phyloP scores from a whole-genome alignment of 2,329 filamentous ascomycete species.

The Dothistroma septosporum region DNA sequence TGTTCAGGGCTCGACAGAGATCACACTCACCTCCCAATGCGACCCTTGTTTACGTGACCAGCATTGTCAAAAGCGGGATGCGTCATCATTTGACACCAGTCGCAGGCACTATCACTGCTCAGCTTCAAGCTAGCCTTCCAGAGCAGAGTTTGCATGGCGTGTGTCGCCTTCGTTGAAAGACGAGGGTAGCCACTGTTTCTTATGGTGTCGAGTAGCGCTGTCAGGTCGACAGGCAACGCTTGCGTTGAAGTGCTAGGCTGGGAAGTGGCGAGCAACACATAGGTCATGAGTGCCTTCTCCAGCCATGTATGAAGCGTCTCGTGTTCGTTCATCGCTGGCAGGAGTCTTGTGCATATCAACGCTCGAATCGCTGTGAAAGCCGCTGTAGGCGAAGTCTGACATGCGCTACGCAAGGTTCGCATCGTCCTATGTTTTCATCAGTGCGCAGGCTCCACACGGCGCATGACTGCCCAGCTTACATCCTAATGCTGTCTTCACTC shows the following conservation, averaged over 20 bases:
- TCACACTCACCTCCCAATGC: slow-evolving; percentile 56
- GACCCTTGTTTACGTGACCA: slow-evolving; percentile 62
- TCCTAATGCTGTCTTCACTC: slow-evolving; percentile 61
- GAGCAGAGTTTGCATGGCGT: slow-evolving; percentile 66
- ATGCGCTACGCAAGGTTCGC: slow-evolving; percentile 63
- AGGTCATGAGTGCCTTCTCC: slow-evolving; percentile 64
- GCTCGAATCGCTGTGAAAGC: slow-evolving; percentile 52
- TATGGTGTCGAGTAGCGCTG: slow-evolving; percentile 13
- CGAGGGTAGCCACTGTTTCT: slow-evolving; percentile 3
- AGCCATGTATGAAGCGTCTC: slow-evolving; percentile 54
- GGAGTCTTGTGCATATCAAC: slow-evolving; percentile 57
- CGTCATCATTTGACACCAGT: slow-evolving; percentile 68
- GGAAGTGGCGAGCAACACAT: slow-evolving; percentile 61
- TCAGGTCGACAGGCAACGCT: slow-evolving; percentile 1
- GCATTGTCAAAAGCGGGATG: slow-evolving; percentile 63
- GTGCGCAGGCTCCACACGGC: neutral
- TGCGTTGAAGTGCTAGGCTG: slow-evolving; percentile 23
- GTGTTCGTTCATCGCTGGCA: slow-evolving; percentile 32
- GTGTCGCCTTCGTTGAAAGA: slow-evolving; percentile 58
- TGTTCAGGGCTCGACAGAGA: neutral
- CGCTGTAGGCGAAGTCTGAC: slow-evolving; percentile 31
- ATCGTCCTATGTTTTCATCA: slow-evolving; percentile 47
- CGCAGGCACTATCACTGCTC: slow-evolving; percentile 1
- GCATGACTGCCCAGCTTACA: slow-evolving; percentile 35
- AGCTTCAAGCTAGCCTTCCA: slow-evolving; percentile 58